Percentiles rank a stretch among this genome's conserved stretches.
Evolutionary conservation across 2,329 filamentous ascomycete genomes (phyloP).

Genomic region (Phialemonium atrogriseum): DNA sequence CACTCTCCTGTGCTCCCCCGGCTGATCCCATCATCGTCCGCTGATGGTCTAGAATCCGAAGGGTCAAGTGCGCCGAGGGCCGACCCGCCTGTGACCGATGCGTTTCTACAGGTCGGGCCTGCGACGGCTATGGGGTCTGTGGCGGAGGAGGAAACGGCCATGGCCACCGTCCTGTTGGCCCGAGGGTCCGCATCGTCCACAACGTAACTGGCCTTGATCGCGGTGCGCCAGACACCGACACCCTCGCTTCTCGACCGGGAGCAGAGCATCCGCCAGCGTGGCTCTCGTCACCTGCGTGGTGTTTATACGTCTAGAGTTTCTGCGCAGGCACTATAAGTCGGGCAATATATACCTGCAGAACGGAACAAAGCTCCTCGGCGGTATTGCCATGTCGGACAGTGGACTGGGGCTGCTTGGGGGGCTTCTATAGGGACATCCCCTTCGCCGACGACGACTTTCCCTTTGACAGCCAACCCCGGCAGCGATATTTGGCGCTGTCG

Average conservation of each 20-base stretch:
- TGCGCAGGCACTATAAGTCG: conserved; percentile 26
- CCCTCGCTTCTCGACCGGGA: conserved; percentile 9
- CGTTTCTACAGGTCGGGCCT: conserved; percentile 12
- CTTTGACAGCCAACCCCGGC: too few species aligned
- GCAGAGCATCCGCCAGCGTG: conserved; percentile 19
- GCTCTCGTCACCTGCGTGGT: conserved; percentile 28
- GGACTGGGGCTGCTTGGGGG: too few species aligned
- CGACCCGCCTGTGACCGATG: conserved; percentile 13
- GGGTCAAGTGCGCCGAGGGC: conserved; percentile 18
- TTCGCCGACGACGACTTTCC: too few species aligned
- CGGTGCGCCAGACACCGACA: conserved; percentile 23
- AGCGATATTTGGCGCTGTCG: too few species aligned
- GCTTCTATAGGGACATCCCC: too few species aligned
- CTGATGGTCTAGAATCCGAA: conserved; percentile 12
- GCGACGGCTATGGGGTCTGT: conserved; percentile 16
- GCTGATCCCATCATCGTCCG: too few species aligned
- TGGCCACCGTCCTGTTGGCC: conserved; percentile 30
- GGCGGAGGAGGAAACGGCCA: conserved; percentile 8
- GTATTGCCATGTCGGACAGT: too few species aligned
- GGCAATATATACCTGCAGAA: conserved; percentile 32
- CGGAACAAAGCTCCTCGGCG: conserved; percentile 31
- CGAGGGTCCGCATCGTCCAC: conserved; percentile 25
- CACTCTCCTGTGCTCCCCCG: too few species aligned
- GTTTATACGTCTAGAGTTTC: conserved; percentile 24
- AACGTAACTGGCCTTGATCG: conserved; percentile 30